A percentile compares a stretch with the other conserved stretches of the same genome.
Conservation (phyloP, 179 eudicot genomes). For the Drosera spatulata region DNA sequence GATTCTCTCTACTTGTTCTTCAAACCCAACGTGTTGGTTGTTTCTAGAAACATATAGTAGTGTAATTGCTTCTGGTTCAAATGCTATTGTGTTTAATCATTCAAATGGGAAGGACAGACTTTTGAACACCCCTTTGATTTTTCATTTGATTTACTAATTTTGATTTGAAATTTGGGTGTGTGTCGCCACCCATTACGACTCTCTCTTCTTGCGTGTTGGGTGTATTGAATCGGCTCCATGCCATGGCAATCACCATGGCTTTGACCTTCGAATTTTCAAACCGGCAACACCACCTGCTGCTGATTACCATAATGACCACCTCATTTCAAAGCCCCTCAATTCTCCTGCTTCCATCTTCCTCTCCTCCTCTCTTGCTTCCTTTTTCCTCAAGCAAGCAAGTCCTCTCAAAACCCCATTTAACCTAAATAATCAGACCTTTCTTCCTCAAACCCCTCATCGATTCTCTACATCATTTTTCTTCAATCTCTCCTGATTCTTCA, state of each 20-base stretch:
- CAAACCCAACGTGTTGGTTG: too few relatives aligned
- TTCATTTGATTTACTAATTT: neutral
- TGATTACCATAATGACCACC: constrained; percentile 1
- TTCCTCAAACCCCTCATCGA: neutral
- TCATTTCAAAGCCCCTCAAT: constrained; percentile 5
- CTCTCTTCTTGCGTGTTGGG: constrained; percentile 3
- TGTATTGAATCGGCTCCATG: too few relatives aligned
- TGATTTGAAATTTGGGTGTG: constrained; percentile 6
- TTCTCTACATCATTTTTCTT: constrained; percentile 3
- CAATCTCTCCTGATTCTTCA: too few relatives aligned
- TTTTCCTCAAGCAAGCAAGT: constrained; percentile 18
- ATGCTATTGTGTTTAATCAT: too few relatives aligned
- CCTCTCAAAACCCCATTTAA: constrained; percentile 6
- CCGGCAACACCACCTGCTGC: neutral
- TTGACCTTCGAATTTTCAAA: constrained; percentile 17
- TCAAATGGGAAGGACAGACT: too few relatives aligned
- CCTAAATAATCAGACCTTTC: neutral
- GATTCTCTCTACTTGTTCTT: too few relatives aligned
- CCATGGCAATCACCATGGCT: constrained; percentile 4
- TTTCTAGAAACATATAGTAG: too few relatives aligned
- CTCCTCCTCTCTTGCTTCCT: neutral
- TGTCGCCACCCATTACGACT: constrained; percentile 39
- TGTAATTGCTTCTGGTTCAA: too few relatives aligned
- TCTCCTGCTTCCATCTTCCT: neutral
- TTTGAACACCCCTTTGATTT: too few relatives aligned